A percentile compares a stretch with the other conserved stretches of the same genome.
Evolutionary conservation across 2,329 filamentous ascomycete genomes (phyloP).

Genomic region (Alternaria arbusti): DNA sequence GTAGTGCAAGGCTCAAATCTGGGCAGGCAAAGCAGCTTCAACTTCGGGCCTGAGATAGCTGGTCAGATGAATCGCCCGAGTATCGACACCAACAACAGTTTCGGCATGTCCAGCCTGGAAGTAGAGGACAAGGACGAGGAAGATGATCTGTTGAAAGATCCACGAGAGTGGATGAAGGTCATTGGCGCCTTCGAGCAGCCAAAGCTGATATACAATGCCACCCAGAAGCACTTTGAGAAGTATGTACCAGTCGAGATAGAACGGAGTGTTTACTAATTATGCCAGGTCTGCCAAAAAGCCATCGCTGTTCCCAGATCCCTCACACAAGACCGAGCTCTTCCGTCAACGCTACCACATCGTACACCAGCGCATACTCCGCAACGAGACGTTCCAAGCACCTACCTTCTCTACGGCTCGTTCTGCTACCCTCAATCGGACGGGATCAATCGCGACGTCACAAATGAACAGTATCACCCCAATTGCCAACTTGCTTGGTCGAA

Average conservation of each 20-base stretch:
- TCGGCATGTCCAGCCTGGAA: slow-evolving; percentile 60
- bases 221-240: slow-evolving; percentile 91
- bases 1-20: slow-evolving; percentile 64
- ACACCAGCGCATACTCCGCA: slow-evolving; percentile 88
- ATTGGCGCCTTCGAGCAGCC: slow-evolving; percentile 87
- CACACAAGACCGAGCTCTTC: slow-evolving; percentile 84
- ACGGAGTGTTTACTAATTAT: slow-evolving; percentile 15
- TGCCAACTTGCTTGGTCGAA: slow-evolving; percentile 75
- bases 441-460: slow-evolving; percentile 60
- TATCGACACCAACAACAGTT: slow-evolving; percentile 68
- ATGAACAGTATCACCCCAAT: slow-evolving; percentile 89
- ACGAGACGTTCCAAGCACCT: slow-evolving; percentile 89
- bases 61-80: slow-evolving; percentile 38
- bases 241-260: slow-evolving; percentile 38
- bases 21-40: slow-evolving; percentile 68
- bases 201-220: slow-evolving; percentile 73
- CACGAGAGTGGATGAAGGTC: slow-evolving; percentile 82
- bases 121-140: slow-evolving; percentile 63
- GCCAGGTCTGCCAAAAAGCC: slow-evolving; percentile 49
- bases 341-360: slow-evolving; percentile 91
- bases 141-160: slow-evolving; percentile 68
- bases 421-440: slow-evolving; percentile 62
- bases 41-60: slow-evolving; percentile 58
- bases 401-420: slow-evolving; percentile 68
- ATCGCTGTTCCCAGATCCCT: slow-evolving; percentile 69